phyloP scores from a whole-genome alignment of 352 stramenopile species.

The Phytopythium litorale region DNA sequence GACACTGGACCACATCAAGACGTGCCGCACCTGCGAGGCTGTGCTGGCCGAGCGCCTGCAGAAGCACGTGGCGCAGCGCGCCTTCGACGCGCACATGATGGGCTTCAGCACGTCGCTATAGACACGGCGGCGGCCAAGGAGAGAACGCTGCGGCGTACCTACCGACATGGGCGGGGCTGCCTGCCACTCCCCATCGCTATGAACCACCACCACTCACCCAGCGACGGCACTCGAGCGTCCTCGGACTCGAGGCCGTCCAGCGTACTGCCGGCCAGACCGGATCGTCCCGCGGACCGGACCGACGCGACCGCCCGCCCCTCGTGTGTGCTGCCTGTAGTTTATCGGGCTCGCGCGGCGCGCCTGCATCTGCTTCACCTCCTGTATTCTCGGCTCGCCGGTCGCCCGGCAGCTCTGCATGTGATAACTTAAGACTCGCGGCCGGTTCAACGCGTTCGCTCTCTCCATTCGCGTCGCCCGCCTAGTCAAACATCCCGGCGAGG shows the following conservation, averaged over 20 bases:
- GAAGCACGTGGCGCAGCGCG: constrained; percentile 43
- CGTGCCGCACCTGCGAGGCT: constrained; percentile 56
- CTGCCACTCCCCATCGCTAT: background rate
- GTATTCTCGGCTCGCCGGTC: background rate
- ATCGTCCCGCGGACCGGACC: background rate
- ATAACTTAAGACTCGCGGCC: background rate
- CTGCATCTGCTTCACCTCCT: background rate
- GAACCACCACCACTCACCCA: background rate
- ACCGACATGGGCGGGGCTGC: background rate
- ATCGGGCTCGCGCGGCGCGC: background rate
- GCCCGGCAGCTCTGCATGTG: background rate
- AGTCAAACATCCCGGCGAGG: constrained; percentile 48
- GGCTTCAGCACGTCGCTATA: constrained; percentile 34
- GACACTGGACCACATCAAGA: constrained; percentile 45
- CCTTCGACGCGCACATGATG: constrained; percentile 58
- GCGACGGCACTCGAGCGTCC: background rate
- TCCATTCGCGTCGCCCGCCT: constrained; percentile 2
- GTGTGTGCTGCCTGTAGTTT: background rate
- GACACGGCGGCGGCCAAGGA: background rate
- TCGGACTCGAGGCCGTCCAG: background rate
- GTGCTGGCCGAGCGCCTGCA: constrained; percentile 54
- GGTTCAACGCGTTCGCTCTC: background rate
- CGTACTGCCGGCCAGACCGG: background rate
- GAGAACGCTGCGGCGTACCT: constrained; percentile 1
- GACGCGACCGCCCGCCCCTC: background rate